Evolutionary conservation across 768 basidiomycete genomes (phyloP), one percentile per base, ranked within the genome.

Genomic region (Serendipita sp.): DNA sequence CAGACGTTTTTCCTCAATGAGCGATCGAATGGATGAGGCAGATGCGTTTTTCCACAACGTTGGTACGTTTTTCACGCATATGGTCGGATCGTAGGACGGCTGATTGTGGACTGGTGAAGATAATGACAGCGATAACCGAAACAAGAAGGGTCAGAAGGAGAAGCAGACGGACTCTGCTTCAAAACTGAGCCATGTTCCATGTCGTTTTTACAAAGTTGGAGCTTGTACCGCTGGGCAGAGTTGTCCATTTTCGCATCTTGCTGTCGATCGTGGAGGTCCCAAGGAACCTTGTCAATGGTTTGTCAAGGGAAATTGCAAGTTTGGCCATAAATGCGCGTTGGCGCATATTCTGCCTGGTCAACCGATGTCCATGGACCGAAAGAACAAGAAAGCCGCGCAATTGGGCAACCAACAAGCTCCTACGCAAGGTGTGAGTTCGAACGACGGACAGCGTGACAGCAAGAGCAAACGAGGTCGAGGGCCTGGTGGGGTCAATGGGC

Each of bases 141-240:
- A 23, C 16, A 38, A 38, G 35, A 60, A 60, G 35, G 56, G 56
- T 32, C 35, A 30, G 35, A 60, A 60, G 56, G 56, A 60, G 10
- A 60, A 60, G 56, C 23, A 60, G 10, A 28, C 35, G 2, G 56
- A 60, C 35, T 38, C 56, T 28, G 86, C 85, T 60, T 91, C 91
- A 74, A 90, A 92, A 73, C 81, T 97, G 64, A 90, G 89, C 2
- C 93, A 96, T 79, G 95, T 98, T 13, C 94, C 94, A 1, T 98
- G 95, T 78, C 90, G 95, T 77, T 97, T 97, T 82, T 96, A 85
- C 83, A 90, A 88, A 72, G 88, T 90, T 68, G 91, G 93, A 38
- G 86, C 85, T 11, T 98, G 94, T 75, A 95, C 93, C 3, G 94
- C 94, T 8, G 94, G 94, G 38, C 78, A 89, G 2, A 87, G 89